phyloP scores from a whole-genome alignment of 2,329 filamentous ascomycete genomes.

The Cadophora sp. region DNA sequence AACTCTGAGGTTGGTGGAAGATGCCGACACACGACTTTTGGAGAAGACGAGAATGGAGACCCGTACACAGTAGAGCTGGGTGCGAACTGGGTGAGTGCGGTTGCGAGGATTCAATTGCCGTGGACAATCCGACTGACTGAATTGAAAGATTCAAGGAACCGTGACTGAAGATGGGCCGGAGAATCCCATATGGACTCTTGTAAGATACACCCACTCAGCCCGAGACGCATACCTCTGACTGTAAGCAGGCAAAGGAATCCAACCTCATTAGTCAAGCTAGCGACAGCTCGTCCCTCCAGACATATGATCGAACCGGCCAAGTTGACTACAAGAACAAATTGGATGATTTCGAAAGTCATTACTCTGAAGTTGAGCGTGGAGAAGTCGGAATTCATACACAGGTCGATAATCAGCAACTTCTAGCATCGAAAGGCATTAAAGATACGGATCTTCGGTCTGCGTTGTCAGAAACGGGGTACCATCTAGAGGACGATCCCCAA shows the following conservation, averaged over 20 bases:
- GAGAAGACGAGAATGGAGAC: slow-evolving; percentile 49
- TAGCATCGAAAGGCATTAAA: slow-evolving; percentile 55
- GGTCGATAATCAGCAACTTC: slow-evolving; percentile 39
- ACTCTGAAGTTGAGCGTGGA: slow-evolving; percentile 53
- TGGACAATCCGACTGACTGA: background rate
- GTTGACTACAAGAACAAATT: slow-evolving; percentile 58
- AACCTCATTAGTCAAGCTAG: slow-evolving; percentile 62
- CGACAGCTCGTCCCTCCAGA: slow-evolving; percentile 62
- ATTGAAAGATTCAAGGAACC: slow-evolving; percentile 16
- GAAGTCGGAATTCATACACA: slow-evolving; percentile 60
- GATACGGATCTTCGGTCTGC: slow-evolving; percentile 66
- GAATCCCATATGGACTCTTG: slow-evolving; percentile 69
- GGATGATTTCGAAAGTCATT: slow-evolving; percentile 56
- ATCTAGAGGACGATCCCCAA: slow-evolving; percentile 60
- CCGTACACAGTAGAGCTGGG: slow-evolving; percentile 63
- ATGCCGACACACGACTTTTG: slow-evolving; percentile 55
- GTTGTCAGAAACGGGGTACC: slow-evolving; percentile 66
- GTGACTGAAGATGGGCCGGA: slow-evolving; percentile 47
- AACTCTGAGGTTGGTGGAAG: slow-evolving; percentile 68
- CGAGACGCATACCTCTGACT: background rate
- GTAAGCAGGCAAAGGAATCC: slow-evolving; percentile 54
- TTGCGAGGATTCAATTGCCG: too few relatives aligned
- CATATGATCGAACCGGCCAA: slow-evolving; percentile 64
- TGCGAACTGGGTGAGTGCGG: slow-evolving; percentile 63
- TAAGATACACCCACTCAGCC: background rate